Conservation (phyloP, 2,329 filamentous ascomycete species). For the Diaporthe sp. region DNA sequence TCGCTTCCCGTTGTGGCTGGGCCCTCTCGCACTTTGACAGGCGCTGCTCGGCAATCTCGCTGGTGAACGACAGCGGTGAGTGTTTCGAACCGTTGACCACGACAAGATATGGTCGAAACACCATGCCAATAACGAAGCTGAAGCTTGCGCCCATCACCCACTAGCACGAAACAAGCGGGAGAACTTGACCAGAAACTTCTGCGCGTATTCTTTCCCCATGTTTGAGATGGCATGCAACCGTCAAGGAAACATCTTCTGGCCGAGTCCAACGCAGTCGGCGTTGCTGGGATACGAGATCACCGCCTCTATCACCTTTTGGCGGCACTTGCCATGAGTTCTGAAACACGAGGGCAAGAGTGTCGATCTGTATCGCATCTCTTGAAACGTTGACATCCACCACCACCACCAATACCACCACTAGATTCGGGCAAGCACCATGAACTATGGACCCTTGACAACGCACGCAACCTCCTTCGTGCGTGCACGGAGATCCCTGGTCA, state of each 20-base stretch:
- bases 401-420: conserved; percentile 23
- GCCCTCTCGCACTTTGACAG: not conserved
- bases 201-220: conserved; percentile 34
- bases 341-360: conserved; percentile 36
- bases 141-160: conserved; percentile 31
- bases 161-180: conserved; percentile 34
- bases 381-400: conserved; percentile 39
- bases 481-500: conserved; percentile 16
- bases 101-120: conserved; percentile 31
- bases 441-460: conserved; percentile 22
- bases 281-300: conserved; percentile 30
- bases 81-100: conserved; percentile 21
- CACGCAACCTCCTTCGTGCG: not conserved
- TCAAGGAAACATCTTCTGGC: conserved; percentile 33
- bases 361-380: conserved; percentile 36
- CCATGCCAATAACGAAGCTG: conserved; percentile 35
- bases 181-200: conserved; percentile 30
- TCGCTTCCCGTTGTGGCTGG: conserved; percentile 14
- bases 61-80: conserved; percentile 21
- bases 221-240: conserved; percentile 31
- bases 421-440: conserved; percentile 33
- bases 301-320: conserved; percentile 3
- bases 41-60: conserved; percentile 32
- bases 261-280: conserved; percentile 1
- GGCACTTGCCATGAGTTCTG: conserved; percentile 29